phyloP scores from a whole-genome alignment of 2,329 filamentous ascomycete species.

The Nothomitra cinnamomea region DNA sequence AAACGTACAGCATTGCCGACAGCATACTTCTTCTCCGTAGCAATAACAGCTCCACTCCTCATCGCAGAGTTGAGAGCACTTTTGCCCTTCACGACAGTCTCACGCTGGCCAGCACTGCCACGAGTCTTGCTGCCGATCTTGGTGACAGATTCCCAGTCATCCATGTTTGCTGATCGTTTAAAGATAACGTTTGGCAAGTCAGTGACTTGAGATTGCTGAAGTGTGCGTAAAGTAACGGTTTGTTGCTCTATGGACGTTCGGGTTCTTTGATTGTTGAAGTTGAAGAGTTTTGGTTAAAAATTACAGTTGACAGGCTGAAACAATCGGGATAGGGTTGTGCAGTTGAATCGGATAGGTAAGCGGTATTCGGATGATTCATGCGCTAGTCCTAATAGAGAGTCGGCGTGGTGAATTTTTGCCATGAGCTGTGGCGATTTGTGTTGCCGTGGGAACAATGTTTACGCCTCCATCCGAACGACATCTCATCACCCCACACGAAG shows the following conservation, averaged over 20 bases:
- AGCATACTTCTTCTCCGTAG: slow-evolving; percentile 82
- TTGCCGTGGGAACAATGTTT: slow-evolving; percentile 4
- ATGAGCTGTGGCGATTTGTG: background rate
- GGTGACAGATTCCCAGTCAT: slow-evolving; percentile 75
- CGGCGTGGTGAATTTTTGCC: background rate
- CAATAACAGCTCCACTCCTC: slow-evolving; percentile 56
- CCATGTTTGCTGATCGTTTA: slow-evolving; percentile 36
- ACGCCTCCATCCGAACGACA: background rate
- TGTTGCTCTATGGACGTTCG: too few relatives aligned
- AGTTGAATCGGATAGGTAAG: too few relatives aligned
- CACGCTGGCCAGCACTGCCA: slow-evolving; percentile 45
- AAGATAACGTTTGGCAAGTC: background rate
- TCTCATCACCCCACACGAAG: background rate
- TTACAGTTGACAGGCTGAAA: too few relatives aligned
- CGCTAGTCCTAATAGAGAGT: too few relatives aligned
- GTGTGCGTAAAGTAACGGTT: too few relatives aligned
- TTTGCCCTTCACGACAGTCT: slow-evolving; percentile 81
- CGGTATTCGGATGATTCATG: too few relatives aligned
- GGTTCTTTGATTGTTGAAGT: too few relatives aligned
- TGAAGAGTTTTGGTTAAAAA: too few relatives aligned
- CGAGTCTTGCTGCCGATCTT: slow-evolving; percentile 84
- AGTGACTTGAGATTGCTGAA: background rate
- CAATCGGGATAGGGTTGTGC: too few relatives aligned
- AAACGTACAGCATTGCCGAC: slow-evolving; percentile 61
- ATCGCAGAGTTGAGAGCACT: slow-evolving; percentile 75